Evolutionary conservation across 345 rosid genomes (phyloP).

Genomic region (Firmiana major): DNA sequence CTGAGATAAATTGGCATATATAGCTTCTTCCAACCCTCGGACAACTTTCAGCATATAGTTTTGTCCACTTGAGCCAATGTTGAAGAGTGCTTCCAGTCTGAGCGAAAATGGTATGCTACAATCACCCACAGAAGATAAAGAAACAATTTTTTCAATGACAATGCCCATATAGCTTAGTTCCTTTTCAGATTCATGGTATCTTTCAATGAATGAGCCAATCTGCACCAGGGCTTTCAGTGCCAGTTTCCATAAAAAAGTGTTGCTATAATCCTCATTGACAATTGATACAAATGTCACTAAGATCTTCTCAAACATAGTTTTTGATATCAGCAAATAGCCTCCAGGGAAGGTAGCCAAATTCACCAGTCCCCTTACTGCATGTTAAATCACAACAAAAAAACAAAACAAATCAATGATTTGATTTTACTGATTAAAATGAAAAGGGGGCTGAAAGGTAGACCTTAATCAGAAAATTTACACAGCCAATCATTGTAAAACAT

Average conservation of each 20-base stretch:
- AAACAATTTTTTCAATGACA: conserved; percentile 55
- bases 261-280: conserved; percentile 38
- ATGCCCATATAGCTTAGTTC: conserved; percentile 47
- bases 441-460: background rate
- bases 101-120: conserved; percentile 46
- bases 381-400: conserved; percentile 15
- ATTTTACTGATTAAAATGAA: background rate
- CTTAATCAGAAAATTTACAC: background rate
- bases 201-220: conserved; percentile 63
- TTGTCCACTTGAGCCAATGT: conserved; percentile 53
- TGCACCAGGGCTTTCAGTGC: conserved; percentile 65
- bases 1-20: conserved; percentile 49
- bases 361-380: conserved; percentile 87
- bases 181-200: conserved; percentile 50
- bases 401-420: conserved; percentile 9
- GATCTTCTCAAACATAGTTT: conserved; percentile 58
- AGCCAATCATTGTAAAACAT: background rate
- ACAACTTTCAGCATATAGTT: conserved; percentile 55
- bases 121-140: conserved; percentile 43
- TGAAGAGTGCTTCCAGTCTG: conserved; percentile 58
- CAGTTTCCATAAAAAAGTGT: conserved; percentile 54
- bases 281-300: conserved; percentile 51
- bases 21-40: conserved; percentile 57
- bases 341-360: conserved; percentile 60
- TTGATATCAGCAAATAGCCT: conserved; percentile 42